Conservation (phyloP, 2,329 filamentous ascomycete species). For the Domatiomyces globalis region DNA sequence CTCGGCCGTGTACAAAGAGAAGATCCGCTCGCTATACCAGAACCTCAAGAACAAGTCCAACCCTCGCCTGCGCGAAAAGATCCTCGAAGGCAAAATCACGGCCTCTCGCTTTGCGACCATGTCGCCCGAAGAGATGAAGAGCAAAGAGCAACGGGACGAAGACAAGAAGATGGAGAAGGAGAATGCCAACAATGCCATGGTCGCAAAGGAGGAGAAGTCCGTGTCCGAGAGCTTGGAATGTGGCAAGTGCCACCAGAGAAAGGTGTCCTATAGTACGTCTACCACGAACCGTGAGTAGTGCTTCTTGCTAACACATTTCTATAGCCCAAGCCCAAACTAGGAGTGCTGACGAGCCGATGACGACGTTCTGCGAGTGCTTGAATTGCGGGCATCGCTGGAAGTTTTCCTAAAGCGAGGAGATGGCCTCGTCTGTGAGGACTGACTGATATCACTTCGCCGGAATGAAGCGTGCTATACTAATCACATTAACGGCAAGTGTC, state of each 20-base stretch:
- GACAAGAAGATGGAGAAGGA: conserved; percentile 69
- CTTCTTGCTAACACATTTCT: neutral
- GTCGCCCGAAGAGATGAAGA: conserved; percentile 83
- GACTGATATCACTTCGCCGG: too few species aligned
- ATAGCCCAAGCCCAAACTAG: conserved; percentile 80
- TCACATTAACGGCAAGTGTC: neutral
- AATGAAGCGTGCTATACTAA: too few species aligned
- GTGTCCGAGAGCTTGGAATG: conserved; percentile 80
- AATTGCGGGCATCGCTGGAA: conserved; percentile 36
- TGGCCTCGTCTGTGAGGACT: too few species aligned
- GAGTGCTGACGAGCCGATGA: conserved; percentile 76
- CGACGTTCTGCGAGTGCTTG: conserved; percentile 34
- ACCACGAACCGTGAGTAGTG: neutral
- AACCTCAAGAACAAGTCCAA: conserved; percentile 91
- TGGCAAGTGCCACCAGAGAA: conserved; percentile 81
- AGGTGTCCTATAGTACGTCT: conserved; percentile 58
- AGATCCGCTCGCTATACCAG: conserved; percentile 83
- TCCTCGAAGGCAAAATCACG: conserved; percentile 51
- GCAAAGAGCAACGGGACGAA: conserved; percentile 60
- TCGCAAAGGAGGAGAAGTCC: conserved; percentile 78
- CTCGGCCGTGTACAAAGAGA: conserved; percentile 61
- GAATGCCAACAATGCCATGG: conserved; percentile 96
- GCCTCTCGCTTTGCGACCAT: conserved; percentile 67
- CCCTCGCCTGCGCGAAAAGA: conserved; percentile 56
- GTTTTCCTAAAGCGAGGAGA: conserved; percentile 8